Evolutionary conservation across 805 yeast genomes (phyloP).

Genomic region (Candida bentonensis): DNA sequence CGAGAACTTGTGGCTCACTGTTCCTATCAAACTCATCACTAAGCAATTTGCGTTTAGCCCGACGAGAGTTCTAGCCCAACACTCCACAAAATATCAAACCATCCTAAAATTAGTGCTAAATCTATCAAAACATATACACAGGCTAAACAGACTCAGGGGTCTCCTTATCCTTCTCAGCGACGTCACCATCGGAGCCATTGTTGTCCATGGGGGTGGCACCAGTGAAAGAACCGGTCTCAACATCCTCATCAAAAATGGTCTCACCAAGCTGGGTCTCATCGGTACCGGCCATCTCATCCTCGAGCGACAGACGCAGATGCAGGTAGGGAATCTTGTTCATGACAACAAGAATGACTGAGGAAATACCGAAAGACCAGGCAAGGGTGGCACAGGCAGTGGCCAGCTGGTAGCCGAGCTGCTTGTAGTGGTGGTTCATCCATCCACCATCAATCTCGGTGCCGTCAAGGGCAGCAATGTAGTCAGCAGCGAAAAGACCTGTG

Average conservation of each 20-base stretch:
- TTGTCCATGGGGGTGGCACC: constrained; percentile 1
- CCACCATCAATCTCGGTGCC: constrained; percentile 70
- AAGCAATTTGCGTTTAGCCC: too few relatives aligned
- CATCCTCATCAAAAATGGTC: constrained; percentile 37
- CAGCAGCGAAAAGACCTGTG: constrained; percentile 92
- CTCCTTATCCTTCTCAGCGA: background rate
- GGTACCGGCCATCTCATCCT: constrained; percentile 82
- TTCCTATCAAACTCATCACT: too few relatives aligned
- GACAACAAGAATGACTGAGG: constrained; percentile 51
- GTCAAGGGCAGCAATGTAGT: constrained; percentile 76
- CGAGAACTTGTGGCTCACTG: too few relatives aligned
- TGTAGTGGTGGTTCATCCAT: constrained; percentile 84
- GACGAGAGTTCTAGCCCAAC: too few relatives aligned
- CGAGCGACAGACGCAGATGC: constrained; percentile 72
- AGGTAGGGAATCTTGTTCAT: constrained; percentile 77
- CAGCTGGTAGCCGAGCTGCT: constrained; percentile 84
- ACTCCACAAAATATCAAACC: too few relatives aligned
- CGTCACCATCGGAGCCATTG: background rate
- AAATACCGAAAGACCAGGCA: constrained; percentile 68
- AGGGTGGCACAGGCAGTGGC: constrained; percentile 68
- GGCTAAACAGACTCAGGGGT: background rate
- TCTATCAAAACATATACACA: background rate
- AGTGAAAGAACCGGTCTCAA: background rate
- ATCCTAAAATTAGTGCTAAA: too few relatives aligned
- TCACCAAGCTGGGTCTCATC: constrained; percentile 88